Percentiles rank a stretch among this genome's conserved stretches.
phyloP scores from a whole-genome alignment of 176 grass and related monocot species.

The Oryza punctata region DNA sequence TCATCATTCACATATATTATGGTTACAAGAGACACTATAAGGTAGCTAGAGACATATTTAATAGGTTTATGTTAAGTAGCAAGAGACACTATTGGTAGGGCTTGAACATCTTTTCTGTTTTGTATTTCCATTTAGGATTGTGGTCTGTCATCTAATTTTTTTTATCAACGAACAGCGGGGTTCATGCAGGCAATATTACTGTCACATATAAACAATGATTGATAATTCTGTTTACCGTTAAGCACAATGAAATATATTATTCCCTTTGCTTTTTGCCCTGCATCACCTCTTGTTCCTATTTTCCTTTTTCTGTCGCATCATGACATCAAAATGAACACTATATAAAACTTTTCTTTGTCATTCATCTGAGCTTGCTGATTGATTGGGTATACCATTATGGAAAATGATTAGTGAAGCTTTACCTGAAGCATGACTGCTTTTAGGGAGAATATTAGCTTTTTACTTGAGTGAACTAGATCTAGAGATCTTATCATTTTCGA shows the following conservation, averaged over 20 bases:
- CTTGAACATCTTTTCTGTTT: not conserved
- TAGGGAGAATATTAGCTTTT: too few relatives aligned
- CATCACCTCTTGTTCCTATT: not conserved
- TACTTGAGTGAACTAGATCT: slow-evolving; percentile 1
- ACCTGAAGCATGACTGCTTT: too few relatives aligned
- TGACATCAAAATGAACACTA: not conserved
- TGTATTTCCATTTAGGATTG: not conserved
- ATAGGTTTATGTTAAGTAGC: too few relatives aligned
- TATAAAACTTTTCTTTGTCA: not conserved
- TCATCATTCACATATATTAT: not conserved
- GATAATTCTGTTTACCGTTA: not conserved
- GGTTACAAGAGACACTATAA: too few relatives aligned
- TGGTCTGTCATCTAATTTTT: slow-evolving; percentile 13
- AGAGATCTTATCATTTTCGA: not conserved
- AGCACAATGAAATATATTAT: not conserved
- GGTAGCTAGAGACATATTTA: too few relatives aligned
- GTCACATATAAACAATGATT: not conserved
- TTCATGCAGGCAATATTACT: not conserved
- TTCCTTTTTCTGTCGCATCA: not conserved
- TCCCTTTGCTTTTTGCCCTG: slow-evolving; percentile 2
- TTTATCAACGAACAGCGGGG: not conserved
- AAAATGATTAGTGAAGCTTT: not conserved
- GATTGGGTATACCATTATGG: not conserved
- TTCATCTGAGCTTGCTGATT: slow-evolving; percentile 12
- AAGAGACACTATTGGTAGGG: too few relatives aligned